phyloP scores from a whole-genome alignment of 257 asterid genomes.

The Solanum sejunctum region DNA sequence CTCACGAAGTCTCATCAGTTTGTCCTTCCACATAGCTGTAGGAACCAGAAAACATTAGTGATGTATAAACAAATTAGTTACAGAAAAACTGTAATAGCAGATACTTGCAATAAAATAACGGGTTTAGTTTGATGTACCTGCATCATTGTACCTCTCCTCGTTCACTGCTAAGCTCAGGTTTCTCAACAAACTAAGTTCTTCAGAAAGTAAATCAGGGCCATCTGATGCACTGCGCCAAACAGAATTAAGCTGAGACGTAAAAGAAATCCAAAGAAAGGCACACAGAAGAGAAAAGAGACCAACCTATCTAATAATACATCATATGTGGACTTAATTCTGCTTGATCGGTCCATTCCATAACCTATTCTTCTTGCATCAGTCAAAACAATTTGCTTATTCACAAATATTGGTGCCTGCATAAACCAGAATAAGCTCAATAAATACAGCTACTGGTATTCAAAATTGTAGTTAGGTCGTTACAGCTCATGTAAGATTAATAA shows the following conservation, averaged over 20 bases:
- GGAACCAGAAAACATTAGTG: neutral
- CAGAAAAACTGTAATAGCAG: neutral
- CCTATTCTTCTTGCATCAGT: slow-evolving; percentile 25
- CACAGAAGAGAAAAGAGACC: neutral
- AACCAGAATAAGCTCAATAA: neutral
- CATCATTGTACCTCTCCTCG: slow-evolving; percentile 31
- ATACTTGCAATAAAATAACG: neutral
- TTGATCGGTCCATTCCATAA: slow-evolving; percentile 13
- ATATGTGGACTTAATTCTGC: slow-evolving; percentile 13
- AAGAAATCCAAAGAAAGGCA: neutral
- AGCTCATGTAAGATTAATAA: neutral
- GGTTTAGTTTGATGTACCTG: slow-evolving; percentile 11
- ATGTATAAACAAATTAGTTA: neutral
- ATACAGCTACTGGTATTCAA: neutral
- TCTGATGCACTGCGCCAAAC: slow-evolving; percentile 20
- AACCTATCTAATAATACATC: slow-evolving; percentile 32
- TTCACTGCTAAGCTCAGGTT: slow-evolving; percentile 20
- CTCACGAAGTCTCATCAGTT: slow-evolving; percentile 23
- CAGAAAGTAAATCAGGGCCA: slow-evolving; percentile 31
- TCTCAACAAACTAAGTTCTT: slow-evolving; percentile 22
- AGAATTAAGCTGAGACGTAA: neutral
- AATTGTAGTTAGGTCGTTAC: neutral
- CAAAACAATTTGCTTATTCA: slow-evolving; percentile 27
- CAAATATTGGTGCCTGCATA: slow-evolving; percentile 31
- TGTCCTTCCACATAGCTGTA: slow-evolving; percentile 28